Evolutionary conservation across 2,329 filamentous ascomycete genomes (phyloP), one percentile per base, ranked within the genome.

Genomic region (Fusarium brevicatenulatum): DNA sequence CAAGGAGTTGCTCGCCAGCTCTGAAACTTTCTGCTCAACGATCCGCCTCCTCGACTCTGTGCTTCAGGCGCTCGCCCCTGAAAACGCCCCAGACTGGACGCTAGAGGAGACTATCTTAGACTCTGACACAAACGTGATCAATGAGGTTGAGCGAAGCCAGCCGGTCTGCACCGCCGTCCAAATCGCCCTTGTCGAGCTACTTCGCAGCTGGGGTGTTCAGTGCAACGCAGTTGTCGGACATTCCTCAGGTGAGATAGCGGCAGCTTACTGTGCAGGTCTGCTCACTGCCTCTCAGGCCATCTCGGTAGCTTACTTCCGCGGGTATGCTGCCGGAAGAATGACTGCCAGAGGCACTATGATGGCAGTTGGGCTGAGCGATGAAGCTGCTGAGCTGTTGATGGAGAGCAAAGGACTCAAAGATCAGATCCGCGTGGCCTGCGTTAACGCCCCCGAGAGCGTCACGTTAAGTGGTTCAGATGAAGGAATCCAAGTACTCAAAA

Each of bases 1-100:
- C 0, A 50, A 50, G 3, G 47, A 50, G n/a, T 1, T 50, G 0
- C 21, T 50, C 7, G 0, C 16, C 0, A 32, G 8, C 2, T 50
- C 21, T 19, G 30, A 7, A 2, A 2, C 0, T 2, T 50, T 34
- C 3, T 16, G 21, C 7, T 34, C 21, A 9, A 50, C n/a, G 0
- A 32, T 50, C 4, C 30, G 47, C 11, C 30, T 0, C 3, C 47
- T 50, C 5, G 30, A 50, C n/a, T 34, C 47, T 2, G 47, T 34
- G 8, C 47, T 50, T 23, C 47, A 50, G 13, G 10, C 7, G 0
- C 47, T 50, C 3, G 15, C 10, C 0, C 30, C 30, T 9, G 21
- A 50, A 9, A 5, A 50, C 16, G 30, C 30, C 5, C 47, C 47
- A 50, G 1, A 5, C 5, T 50, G 47, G 47, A 50, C 21, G 7